Base-by-base conservation (phyloP, 306 rosid species). In the Pterocarpus santalinus region DNA sequence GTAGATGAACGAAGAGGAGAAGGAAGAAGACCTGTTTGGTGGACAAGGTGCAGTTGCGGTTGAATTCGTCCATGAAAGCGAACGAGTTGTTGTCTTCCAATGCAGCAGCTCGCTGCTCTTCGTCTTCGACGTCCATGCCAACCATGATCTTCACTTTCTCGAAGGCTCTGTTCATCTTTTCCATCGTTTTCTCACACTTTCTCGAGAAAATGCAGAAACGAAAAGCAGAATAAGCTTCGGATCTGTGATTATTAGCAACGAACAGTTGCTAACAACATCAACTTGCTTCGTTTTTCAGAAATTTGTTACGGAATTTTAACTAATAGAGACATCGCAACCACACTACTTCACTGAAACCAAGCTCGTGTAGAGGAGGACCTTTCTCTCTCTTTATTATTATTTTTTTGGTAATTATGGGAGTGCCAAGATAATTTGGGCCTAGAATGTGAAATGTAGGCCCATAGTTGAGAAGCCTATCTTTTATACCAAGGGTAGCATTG, bases 71-170 rank as follows among this genome's bases (percentile, higher is more conserved):
- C 87, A 93, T 84, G 76, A 92, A 87, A 1, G 95, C 87, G 79
- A 85, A 89, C 9, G 90, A 84, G 47, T 16, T 72, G 70, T 3
- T n/a, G 33, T 60, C 84, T 9, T 83, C 86, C 53, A 86, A 84
- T 4, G 84, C 82, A 0, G 90, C 44, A 22, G 91, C 85, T 43
- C 55, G 82, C 72, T 82, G 82, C 34, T 89, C 97, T 4, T 89
- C 97, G 12, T 88, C 96, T 12, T 89, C 91, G 64, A 83, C 89
- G 17, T 95, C 99, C 90, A 91, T 86, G 63, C 97, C 95, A 17
- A 95, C 99, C 79, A 95, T 86, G 75, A 89, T 88, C 91, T 91
- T 92, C 87, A 91, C 84, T 85, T 88, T 95, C 85, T 89, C 97
- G 36, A 86, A 87, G 16, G 97, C 99, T 67, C 41, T 85, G 76